Percentiles rank a stretch among this genome's conserved stretches.
phyloP scores from a whole-genome alignment of 139 green algal genomes.

The Closterium sp. region DNA sequence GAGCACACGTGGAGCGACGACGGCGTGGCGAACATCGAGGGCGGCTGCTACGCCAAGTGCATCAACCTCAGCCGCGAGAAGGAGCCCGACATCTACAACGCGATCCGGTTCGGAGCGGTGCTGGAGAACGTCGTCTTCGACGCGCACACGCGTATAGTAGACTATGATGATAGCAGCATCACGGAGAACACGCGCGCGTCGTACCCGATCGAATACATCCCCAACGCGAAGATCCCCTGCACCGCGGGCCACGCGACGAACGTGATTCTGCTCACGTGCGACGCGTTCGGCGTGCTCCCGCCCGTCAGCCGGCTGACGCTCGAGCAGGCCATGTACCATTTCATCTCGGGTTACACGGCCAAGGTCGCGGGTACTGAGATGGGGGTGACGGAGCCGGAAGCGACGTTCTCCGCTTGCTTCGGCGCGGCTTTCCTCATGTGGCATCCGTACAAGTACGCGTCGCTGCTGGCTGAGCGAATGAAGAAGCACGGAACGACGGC shows the following conservation, averaged over 20 bases:
- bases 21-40: slow-evolving; percentile 94
- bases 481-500: slow-evolving; percentile 73
- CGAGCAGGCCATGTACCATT: slow-evolving; percentile 97
- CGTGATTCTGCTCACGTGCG: slow-evolving; percentile 85
- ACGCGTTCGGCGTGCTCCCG: slow-evolving; percentile 93
- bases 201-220: slow-evolving; percentile 94
- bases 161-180: slow-evolving; percentile 21
- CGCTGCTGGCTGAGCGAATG: slow-evolving; percentile 88
- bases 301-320: slow-evolving; percentile 63
- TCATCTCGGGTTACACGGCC: slow-evolving; percentile 93
- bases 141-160: slow-evolving; percentile 10
- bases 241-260: slow-evolving; percentile 48
- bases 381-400: slow-evolving; percentile 88
- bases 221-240: slow-evolving; percentile 63
- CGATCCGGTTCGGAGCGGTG: slow-evolving; percentile 84
- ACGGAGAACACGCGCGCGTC: slow-evolving; percentile 88
- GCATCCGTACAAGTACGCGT: slow-evolving; percentile 85
- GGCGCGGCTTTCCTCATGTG: slow-evolving; percentile 67
- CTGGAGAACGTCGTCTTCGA: slow-evolving; percentile 85
- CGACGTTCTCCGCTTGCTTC: slow-evolving; percentile 69
- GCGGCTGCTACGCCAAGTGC: slow-evolving; percentile 95
- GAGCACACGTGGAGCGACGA: slow-evolving; percentile 87
- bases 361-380: slow-evolving; percentile 87
- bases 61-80: slow-evolving; percentile 75
- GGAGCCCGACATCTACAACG: slow-evolving; percentile 90